A percentile compares a stretch with the other conserved stretches of the same genome.
Conservation (phyloP, 176 grass and related monocot species). For the Thalia dealbata region DNA sequence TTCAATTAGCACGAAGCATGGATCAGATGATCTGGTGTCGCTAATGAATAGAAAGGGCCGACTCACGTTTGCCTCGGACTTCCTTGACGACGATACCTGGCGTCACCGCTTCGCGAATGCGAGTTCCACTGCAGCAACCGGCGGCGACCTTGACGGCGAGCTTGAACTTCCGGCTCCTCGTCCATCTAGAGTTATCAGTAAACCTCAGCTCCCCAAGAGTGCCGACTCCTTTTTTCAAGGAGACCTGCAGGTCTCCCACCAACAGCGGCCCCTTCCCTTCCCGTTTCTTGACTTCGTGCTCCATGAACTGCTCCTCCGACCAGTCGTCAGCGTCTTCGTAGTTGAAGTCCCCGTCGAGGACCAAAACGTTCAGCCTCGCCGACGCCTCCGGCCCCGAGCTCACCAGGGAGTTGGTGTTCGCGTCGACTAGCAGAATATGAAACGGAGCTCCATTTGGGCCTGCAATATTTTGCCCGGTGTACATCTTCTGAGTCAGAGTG, state of each 20-base stretch:
- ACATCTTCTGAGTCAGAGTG: slow-evolving; percentile 49
- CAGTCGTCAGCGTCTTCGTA: slow-evolving; percentile 67
- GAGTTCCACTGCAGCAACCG: slow-evolving; percentile 43
- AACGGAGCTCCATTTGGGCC: slow-evolving; percentile 60
- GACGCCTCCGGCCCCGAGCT: slow-evolving; percentile 58
- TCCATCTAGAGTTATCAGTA: slow-evolving; percentile 98
- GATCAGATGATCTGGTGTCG: no score
- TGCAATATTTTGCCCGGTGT: slow-evolving; percentile 56
- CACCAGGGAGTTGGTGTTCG: slow-evolving; percentile 31
- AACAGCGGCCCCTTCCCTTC: slow-evolving; percentile 73
- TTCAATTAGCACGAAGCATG: no score
- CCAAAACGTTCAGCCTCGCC: slow-evolving; percentile 83
- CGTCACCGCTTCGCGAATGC: slow-evolving; percentile 73
- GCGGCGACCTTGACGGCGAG: slow-evolving; percentile 58
- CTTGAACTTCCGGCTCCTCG: slow-evolving; percentile 78
- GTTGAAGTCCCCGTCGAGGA: slow-evolving; percentile 89
- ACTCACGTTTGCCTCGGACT: slow-evolving; percentile 79
- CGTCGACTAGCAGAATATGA: slow-evolving; percentile 61
- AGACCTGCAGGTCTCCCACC: slow-evolving; percentile 69
- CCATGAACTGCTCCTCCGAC: slow-evolving; percentile 66
- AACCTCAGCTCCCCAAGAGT: slow-evolving; percentile 69
- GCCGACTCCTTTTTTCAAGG: slow-evolving; percentile 75
- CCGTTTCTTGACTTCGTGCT: slow-evolving; percentile 70
- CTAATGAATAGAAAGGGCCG: no score
- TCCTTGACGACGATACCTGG: slow-evolving; percentile 87